Evolutionary conservation across 2,329 filamentous ascomycete species (phyloP).

Genomic region (Cladosporium velox): DNA sequence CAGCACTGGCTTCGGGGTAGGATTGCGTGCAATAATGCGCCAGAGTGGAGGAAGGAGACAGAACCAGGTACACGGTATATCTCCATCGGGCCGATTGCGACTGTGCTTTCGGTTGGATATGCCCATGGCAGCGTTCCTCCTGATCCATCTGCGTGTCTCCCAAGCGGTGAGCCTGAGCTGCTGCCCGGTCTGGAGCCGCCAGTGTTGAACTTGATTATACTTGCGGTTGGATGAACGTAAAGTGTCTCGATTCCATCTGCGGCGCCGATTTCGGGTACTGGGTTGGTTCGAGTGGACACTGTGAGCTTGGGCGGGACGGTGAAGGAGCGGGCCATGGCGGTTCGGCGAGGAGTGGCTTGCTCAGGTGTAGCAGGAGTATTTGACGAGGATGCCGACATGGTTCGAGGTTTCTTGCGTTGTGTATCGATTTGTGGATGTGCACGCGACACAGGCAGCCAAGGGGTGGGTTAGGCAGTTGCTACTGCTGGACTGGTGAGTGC

Average conservation of each 20-base stretch:
- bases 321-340: slow-evolving; percentile 46
- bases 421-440: neutral
- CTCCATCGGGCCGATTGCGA: slow-evolving; percentile 75
- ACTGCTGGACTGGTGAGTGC: slow-evolving; percentile 20
- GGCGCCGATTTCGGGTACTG: slow-evolving; percentile 40
- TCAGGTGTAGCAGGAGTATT: slow-evolving; percentile 35
- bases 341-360: slow-evolving; percentile 28
- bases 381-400: slow-evolving; percentile 28
- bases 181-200: slow-evolving; percentile 34
- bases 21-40: slow-evolving; percentile 80
- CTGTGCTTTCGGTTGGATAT: slow-evolving; percentile 75
- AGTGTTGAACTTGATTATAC: slow-evolving; percentile 66
- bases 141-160: slow-evolving; percentile 38
- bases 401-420: slow-evolving; percentile 5
- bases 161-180: slow-evolving; percentile 38
- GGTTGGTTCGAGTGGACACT: slow-evolving; percentile 34
- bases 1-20: slow-evolving; percentile 89
- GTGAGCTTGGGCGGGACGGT: slow-evolving; percentile 49
- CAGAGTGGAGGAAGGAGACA: slow-evolving; percentile 85
- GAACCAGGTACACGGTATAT: slow-evolving; percentile 86
- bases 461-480: slow-evolving; percentile 1
- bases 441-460: slow-evolving; percentile 14
- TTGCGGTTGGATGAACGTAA: slow-evolving; percentile 71
- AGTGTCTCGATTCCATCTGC: slow-evolving; percentile 64
- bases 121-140: slow-evolving; percentile 69